Evolutionary conservation across 108 stramenopile genomes (phyloP).

Genomic region (Cyclotella choctawhatcheeana): DNA sequence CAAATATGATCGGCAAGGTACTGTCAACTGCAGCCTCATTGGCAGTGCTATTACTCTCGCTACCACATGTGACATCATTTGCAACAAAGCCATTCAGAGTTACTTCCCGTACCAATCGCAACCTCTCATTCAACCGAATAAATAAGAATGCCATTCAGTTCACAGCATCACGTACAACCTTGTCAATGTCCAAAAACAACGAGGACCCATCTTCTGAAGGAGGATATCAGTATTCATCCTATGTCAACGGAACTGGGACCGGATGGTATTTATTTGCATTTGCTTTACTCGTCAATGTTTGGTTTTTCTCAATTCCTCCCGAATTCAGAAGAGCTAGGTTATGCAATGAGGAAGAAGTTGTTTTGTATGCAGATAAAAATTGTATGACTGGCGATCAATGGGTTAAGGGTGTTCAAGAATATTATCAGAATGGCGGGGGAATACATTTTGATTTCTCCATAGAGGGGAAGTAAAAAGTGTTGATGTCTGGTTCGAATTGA

Average conservation of each 20-base stretch:
- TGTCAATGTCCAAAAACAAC: conserved; percentile 21
- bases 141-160: not conserved
- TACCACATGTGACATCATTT: not conserved
- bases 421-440: conserved; percentile 60
- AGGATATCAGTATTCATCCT: conserved; percentile 28
- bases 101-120: not conserved
- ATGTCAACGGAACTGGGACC: conserved; percentile 24
- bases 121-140: not conserved
- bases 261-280: conserved; percentile 31
- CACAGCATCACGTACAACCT: not conserved
- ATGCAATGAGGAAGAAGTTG: conserved; percentile 49
- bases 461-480: conserved; percentile 20
- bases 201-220: conserved; percentile 19
- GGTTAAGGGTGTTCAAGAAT: conserved; percentile 44
- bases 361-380: conserved; percentile 45
- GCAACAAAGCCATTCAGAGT: not conserved
- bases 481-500: not conserved
- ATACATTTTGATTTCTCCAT: conserved; percentile 48
- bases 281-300: conserved; percentile 36
- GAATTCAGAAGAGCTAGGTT: conserved; percentile 59
- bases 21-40: not conserved
- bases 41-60: not conserved
- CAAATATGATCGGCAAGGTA: not conserved
- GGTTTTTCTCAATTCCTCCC: conserved; percentile 58
- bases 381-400: conserved; percentile 55